A percentile compares a stretch with the other conserved stretches of the same genome.
Conservation (phyloP, 2,329 filamentous ascomycete species). For the Exophiala viscosa region DNA sequence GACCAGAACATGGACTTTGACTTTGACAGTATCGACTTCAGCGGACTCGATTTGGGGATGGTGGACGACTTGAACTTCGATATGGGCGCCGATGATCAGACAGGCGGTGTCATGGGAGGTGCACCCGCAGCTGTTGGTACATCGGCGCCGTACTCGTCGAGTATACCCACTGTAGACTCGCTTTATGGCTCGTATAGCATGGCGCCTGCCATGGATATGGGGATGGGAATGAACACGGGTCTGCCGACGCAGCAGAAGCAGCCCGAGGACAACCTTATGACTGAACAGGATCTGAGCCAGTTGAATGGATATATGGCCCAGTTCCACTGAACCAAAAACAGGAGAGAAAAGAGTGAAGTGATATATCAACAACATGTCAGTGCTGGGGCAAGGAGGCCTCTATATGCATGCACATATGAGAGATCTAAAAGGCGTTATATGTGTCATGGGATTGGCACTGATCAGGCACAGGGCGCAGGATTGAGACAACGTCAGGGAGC, state of each 20-base stretch:
- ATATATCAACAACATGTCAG: neutral
- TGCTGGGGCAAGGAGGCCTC: neutral
- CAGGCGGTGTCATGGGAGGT: neutral
- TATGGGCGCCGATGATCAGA: constrained; percentile 10
- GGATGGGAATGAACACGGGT: constrained; percentile 7
- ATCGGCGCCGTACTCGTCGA: constrained; percentile 13
- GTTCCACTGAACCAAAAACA: constrained; percentile 12
- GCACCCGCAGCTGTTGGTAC: neutral
- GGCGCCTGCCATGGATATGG: constrained; percentile 3
- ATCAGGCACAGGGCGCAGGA: neutral
- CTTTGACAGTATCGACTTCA: constrained; percentile 29
- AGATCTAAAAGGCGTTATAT: neutral
- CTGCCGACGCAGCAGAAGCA: constrained; percentile 7
- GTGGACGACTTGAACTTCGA: constrained; percentile 25
- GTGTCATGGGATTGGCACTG: neutral
- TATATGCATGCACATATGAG: neutral
- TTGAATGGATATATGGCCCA: constrained; percentile 21
- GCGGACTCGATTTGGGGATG: constrained; percentile 24
- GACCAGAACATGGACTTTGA: constrained; percentile 27
- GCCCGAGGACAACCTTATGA: constrained; percentile 14
- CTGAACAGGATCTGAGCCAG: constrained; percentile 18
- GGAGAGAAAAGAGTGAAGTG: neutral
- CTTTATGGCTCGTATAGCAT: constrained; percentile 16
- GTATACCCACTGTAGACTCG: constrained; percentile 9
- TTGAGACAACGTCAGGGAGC: neutral